phyloP scores from a whole-genome alignment of 345 rosid genomes.

The Dovyalis caffra region DNA sequence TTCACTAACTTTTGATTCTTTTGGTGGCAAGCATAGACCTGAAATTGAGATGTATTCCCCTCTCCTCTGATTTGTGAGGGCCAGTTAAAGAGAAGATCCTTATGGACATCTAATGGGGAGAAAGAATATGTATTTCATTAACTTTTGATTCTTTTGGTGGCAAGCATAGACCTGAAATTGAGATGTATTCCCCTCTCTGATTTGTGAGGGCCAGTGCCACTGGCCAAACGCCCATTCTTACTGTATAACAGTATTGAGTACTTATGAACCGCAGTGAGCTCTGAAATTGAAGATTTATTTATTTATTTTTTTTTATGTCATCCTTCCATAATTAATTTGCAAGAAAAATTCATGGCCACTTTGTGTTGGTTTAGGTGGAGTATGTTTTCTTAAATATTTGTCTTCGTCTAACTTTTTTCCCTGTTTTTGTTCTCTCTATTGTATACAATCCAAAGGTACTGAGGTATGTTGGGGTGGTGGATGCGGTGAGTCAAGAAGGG shows the following conservation, averaged over 20 bases:
- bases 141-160: background rate
- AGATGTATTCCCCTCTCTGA: background rate
- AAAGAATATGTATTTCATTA: background rate
- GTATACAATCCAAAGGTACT: slow-evolving; percentile 50
- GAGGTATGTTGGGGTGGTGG: slow-evolving; percentile 93
- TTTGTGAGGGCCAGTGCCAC: background rate
- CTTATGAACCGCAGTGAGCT: background rate
- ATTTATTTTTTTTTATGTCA: background rate
- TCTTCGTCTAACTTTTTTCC: background rate
- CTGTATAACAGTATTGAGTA: background rate
- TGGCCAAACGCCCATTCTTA: background rate
- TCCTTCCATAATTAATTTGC: background rate
- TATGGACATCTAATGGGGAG: background rate
- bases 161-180: background rate
- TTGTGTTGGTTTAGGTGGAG: background rate
- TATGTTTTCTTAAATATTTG: background rate
- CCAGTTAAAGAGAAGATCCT: background rate
- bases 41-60: background rate
- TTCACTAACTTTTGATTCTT: background rate
- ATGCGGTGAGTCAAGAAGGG: slow-evolving; percentile 59
- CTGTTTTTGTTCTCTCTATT: background rate
- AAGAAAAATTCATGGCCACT: background rate
- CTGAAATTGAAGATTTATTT: background rate
- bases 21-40: background rate
- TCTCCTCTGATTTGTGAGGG: background rate